A percentile compares a stretch with the other conserved stretches of the same genome.
Conservation (phyloP, 2,329 filamentous ascomycete genomes). For the Colletotrichum somersetense region DNA sequence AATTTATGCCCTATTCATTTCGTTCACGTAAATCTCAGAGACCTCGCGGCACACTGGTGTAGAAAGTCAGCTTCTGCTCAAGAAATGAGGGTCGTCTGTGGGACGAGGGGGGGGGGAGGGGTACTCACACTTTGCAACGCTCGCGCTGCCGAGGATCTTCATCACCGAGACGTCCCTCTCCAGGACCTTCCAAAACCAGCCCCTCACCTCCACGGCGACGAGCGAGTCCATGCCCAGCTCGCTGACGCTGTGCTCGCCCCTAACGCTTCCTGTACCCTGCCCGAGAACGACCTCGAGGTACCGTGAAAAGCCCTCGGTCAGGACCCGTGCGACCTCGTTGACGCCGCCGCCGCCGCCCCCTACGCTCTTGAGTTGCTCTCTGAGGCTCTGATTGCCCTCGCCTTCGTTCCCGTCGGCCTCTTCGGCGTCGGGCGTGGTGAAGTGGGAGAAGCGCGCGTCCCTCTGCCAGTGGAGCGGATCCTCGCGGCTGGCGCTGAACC, state of each 20-base stretch:
- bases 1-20: constrained; percentile 21
- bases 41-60: constrained; percentile 30
- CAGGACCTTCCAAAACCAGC: constrained; percentile 62
- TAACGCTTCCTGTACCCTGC: constrained; percentile 45
- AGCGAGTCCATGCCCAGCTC: constrained; percentile 51
- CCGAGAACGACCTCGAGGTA: constrained; percentile 44
- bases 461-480: constrained; percentile 57
- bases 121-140: constrained; percentile 43
- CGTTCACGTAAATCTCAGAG: constrained; percentile 21
- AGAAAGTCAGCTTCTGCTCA: constrained; percentile 7
- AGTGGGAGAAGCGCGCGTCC: constrained; percentile 60
- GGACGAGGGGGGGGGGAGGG: neutral
- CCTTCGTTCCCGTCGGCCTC: constrained; percentile 22
- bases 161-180: constrained; percentile 59
- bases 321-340: constrained; percentile 45
- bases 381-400: constrained; percentile 44
- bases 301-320: constrained; percentile 47
- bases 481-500: constrained; percentile 50
- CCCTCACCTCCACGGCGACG: constrained; percentile 53
- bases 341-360: constrained; percentile 1
- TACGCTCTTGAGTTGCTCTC: constrained; percentile 48
- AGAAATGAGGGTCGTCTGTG: neutral
- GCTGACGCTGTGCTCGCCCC: constrained; percentile 49
- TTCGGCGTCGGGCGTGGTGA: constrained; percentile 44
- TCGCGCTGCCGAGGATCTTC: constrained; percentile 56